Evolutionary conservation across 2,329 filamentous ascomycete species (phyloP), one percentile per base, ranked within the genome.

Genomic region (Neocatenulostroma microsporum): DNA sequence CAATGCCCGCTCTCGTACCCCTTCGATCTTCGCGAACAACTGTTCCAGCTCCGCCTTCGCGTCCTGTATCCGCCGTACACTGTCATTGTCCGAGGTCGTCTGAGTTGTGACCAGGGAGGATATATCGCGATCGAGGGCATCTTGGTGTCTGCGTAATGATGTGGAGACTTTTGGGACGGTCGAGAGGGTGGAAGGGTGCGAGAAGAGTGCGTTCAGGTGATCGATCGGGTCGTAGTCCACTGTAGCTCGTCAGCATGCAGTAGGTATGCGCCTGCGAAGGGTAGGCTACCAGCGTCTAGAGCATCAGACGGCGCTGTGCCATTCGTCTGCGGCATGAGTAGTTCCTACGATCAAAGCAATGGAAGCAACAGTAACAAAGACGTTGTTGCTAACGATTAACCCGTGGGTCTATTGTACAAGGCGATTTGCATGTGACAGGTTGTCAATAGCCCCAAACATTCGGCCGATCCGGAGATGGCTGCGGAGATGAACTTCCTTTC

Each of bases 21-120:
- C 84, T 61, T 96, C 89, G 60, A 98, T 95, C 66, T 93, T 94
- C 54, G 80, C 78, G 70, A 98, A 95, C 25, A 98, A 78, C 50
- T 83, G 80, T 13, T 83, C 82, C 45, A 98, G 77, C 65, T 96
- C 91, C 39, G 78, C 75, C 66, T 95, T 89, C 29, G 91, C 88
- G 34, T 82, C 78, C 65, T 93, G 84, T 68, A 98, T 95, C 49
- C 88, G 82, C 64, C 85, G 78, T 44, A 96, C 81, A 58, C 84
- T 93, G 51, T 88, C 86, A 54, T 83, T 78, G 62, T 93, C 84
- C 39, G 84, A 85, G 56, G 82, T 83, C 29, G 86, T 83, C 67
- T 95, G 89, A 29, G 79, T 67, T 42, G 73, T 76, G 49, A 82
- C 76, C 47, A 93, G 78, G 34, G 69, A 66, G 43, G 76, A 71